These are phyloP conservation scores for Chamaecyparis obtusa DNA, from an alignment of 75 land plant species.

Conservation along the genomic window DNA sequence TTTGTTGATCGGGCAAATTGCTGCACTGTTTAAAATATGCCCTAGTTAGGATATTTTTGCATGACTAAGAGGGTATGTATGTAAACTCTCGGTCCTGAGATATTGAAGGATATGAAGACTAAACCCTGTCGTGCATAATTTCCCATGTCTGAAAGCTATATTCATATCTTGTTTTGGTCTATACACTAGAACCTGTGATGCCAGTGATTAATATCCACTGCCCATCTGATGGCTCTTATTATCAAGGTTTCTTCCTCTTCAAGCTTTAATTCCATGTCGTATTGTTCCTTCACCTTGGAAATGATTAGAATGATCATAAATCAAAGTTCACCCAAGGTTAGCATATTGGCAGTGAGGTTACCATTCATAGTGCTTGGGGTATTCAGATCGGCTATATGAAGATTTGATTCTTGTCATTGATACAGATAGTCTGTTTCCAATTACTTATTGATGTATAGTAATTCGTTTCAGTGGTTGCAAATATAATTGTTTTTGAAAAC, in stretches of 20 bases:
- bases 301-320: neutral
- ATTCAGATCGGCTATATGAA: neutral
- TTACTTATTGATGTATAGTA: neutral
- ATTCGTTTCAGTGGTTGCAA: neutral
- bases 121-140: neutral
- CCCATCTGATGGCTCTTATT: neutral
- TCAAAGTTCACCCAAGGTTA: neutral
- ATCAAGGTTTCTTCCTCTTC: neutral
- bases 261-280: neutral
- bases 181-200: neutral
- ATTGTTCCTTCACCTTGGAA: neutral
- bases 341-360: neutral
- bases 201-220: neutral
- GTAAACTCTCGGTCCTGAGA: neutral
- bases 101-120: neutral
- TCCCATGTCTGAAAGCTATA: neutral
- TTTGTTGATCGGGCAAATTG: neutral
- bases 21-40: neutral
- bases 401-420: neutral
- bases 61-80: neutral
- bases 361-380: neutral
- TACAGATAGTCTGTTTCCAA: neutral
- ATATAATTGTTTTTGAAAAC: neutral
- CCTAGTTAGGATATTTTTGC: neutral
- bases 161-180: neutral